These are phyloP conservation scores for Bacterosira constricta DNA, from an alignment of 108 stramenopile genomes.

Conservation along the genomic window DNA sequence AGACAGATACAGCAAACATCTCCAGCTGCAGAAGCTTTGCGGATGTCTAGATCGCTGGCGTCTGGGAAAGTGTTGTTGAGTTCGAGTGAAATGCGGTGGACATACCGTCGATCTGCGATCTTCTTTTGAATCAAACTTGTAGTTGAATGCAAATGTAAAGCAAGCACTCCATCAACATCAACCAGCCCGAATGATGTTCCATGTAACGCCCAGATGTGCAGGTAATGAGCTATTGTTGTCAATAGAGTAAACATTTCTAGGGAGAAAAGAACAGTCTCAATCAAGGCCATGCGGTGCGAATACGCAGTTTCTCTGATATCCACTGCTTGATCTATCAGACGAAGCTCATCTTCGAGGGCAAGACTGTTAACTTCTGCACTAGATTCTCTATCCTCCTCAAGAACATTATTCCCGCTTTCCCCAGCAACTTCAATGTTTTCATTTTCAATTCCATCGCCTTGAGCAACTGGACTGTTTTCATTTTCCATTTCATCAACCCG, in stretches of 20 bases:
- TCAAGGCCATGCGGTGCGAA: slow-evolving; percentile 34
- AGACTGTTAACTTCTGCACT: neutral
- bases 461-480: neutral
- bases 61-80: slow-evolving; percentile 60
- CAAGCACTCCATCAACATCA: slow-evolving; percentile 74
- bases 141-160: slow-evolving; percentile 76
- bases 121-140: slow-evolving; percentile 58
- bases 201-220: slow-evolving; percentile 75
- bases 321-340: slow-evolving; percentile 53
- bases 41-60: slow-evolving; percentile 69
- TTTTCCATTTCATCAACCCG: neutral
- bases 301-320: slow-evolving; percentile 57
- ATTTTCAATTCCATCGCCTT: slow-evolving; percentile 6
- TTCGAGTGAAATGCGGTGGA: slow-evolving; percentile 60
- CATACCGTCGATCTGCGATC: slow-evolving; percentile 67
- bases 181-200: slow-evolving; percentile 72
- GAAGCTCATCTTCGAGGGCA: slow-evolving; percentile 34
- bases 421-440: neutral
- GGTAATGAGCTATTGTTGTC: slow-evolving; percentile 63
- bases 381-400: neutral
- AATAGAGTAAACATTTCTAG: slow-evolving; percentile 54
- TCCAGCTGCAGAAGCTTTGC: slow-evolving; percentile 63
- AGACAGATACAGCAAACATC: slow-evolving; percentile 87
- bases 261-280: slow-evolving; percentile 56
- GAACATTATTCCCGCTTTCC: neutral